Evolutionary conservation across 345 rosid genomes (phyloP).

Genomic region (Garcia nutans): DNA sequence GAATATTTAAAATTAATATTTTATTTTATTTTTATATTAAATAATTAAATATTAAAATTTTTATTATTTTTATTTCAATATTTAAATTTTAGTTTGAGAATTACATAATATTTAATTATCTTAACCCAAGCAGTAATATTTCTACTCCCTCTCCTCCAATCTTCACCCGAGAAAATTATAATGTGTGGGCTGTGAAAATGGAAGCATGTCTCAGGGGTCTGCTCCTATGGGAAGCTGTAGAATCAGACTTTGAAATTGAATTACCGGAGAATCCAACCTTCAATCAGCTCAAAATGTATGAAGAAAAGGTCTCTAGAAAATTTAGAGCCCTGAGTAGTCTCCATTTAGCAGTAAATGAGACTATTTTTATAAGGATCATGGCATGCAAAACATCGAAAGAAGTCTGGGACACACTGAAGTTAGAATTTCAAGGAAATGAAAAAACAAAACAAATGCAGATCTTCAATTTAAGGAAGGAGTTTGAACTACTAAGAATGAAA

Average conservation of each 20-base stretch:
- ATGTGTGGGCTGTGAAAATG: neutral
- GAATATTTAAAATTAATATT: too few relatives aligned
- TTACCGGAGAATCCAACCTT: neutral
- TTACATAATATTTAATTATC: too few relatives aligned
- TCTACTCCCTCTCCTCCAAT: neutral
- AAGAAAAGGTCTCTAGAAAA: slow-evolving; percentile 1
- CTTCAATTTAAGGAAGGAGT: neutral
- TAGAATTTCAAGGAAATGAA: neutral
- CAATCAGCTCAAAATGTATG: neutral
- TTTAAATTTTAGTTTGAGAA: too few relatives aligned
- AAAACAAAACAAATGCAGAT: neutral
- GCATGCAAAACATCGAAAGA: neutral
- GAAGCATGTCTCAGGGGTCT: neutral
- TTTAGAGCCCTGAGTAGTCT: slow-evolving; percentile 4
- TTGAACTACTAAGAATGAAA: neutral
- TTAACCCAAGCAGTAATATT: too few relatives aligned
- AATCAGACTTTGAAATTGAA: neutral
- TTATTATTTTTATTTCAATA: too few relatives aligned
- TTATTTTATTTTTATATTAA: too few relatives aligned
- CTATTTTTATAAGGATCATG: neutral
- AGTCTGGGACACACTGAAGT: neutral
- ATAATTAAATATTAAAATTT: too few relatives aligned
- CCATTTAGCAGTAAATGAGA: neutral
- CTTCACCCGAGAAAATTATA: neutral
- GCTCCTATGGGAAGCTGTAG: neutral